Conservation (phyloP, 352 stramenopile genomes). For the Phytophthora tentaculata region DNA sequence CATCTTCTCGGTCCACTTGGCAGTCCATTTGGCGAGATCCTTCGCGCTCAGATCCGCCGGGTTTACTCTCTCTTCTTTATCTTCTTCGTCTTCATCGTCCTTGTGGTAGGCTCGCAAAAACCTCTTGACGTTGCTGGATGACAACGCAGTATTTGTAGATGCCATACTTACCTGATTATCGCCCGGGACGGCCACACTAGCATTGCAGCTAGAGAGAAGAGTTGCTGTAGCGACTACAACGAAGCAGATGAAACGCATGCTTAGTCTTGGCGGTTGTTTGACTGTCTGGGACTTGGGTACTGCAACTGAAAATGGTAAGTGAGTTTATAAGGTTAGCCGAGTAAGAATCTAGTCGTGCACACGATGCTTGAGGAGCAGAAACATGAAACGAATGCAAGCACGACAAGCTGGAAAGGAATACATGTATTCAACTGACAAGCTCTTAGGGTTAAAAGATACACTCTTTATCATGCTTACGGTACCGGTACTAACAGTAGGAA, state of each 20-base stretch:
- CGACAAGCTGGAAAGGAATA: no score
- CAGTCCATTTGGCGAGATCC: neutral
- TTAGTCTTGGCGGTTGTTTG: neutral
- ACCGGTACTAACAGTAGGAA: no score
- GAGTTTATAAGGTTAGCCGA: no score
- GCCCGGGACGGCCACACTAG: neutral
- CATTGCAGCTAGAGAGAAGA: conserved; percentile 1
- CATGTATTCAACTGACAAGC: no score
- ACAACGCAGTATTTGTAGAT: neutral
- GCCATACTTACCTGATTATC: neutral
- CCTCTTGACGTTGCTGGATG: neutral
- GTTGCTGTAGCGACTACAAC: neutral
- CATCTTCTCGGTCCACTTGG: neutral
- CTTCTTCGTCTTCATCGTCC: neutral
- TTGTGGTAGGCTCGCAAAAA: neutral
- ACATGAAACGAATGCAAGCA: no score
- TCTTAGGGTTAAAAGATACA: no score
- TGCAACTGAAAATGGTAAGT: neutral
- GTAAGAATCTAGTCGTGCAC: no score
- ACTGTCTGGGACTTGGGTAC: neutral
- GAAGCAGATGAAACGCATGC: neutral
- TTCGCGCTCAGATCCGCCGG: neutral
- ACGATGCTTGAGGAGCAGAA: no score
- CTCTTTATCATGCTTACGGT: no score
- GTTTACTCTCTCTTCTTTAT: neutral